Evolutionary conservation across 164 flowering plant genomes (phyloP).

Genomic region (Santalum album): DNA sequence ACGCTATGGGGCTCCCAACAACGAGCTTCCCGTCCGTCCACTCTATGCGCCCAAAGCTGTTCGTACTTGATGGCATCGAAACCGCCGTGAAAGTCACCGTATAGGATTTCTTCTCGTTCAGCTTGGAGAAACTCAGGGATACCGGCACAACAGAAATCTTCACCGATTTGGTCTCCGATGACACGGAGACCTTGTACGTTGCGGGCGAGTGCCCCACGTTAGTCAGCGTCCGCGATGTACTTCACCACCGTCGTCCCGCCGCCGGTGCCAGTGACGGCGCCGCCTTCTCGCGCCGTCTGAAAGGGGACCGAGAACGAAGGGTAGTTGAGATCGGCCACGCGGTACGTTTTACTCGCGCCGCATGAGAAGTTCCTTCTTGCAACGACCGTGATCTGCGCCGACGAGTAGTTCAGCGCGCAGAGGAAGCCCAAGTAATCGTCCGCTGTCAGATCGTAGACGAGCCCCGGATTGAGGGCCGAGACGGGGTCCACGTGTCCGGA

Average conservation of each 20-base stretch:
- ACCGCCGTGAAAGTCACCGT: constrained; percentile 39
- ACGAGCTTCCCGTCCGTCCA: constrained; percentile 60
- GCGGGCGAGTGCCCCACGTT: constrained; percentile 43
- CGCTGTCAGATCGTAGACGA: constrained; percentile 40
- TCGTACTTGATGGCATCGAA: constrained; percentile 27
- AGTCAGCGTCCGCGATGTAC: constrained; percentile 45
- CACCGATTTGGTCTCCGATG: constrained; percentile 19
- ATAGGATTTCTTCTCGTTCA: constrained; percentile 37
- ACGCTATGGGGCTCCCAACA: constrained; percentile 52
- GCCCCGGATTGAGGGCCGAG: constrained; percentile 53
- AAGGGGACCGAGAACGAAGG: constrained; percentile 53
- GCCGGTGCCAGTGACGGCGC: not conserved
- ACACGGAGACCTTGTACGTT: constrained; percentile 33
- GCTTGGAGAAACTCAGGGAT: constrained; percentile 24
- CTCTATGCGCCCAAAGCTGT: constrained; percentile 34
- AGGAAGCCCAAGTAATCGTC: constrained; percentile 49
- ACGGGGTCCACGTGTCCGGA: constrained; percentile 70
- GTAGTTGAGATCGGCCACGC: constrained; percentile 45
- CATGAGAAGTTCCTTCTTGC: constrained; percentile 39
- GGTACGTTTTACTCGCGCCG: constrained; percentile 32
- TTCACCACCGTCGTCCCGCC: constrained; percentile 16
- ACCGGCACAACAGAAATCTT: constrained; percentile 39
- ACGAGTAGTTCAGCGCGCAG: constrained; percentile 51
- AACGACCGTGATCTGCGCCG: constrained; percentile 22
- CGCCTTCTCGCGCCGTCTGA: constrained; percentile 8